Evolutionary conservation across 192 early-diverging fungal species (phyloP).

Genomic region (Backusella tuberculispora): DNA sequence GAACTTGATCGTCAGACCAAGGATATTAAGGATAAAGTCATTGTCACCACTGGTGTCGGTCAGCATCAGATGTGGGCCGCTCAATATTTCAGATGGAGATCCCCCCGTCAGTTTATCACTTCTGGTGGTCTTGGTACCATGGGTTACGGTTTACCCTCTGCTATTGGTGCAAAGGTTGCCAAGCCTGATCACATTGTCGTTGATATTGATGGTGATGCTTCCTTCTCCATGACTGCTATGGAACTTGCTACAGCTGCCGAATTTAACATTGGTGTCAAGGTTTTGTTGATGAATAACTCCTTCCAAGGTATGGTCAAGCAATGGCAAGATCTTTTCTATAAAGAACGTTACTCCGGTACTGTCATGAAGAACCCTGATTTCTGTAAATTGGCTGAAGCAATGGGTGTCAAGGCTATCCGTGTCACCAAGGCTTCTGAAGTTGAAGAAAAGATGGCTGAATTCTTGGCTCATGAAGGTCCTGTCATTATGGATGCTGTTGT

Average conservation of each 20-base stretch:
- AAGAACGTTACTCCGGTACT: slow-evolving; percentile 93
- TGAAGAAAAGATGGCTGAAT: slow-evolving; percentile 84
- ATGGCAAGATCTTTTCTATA: slow-evolving; percentile 96
- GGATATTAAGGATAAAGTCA: slow-evolving; percentile 87
- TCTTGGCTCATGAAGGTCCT: slow-evolving; percentile 80
- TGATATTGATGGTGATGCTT: no score
- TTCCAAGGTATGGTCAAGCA: no score
- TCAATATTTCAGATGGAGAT: slow-evolving; percentile 91
- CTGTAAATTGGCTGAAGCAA: slow-evolving; percentile 93
- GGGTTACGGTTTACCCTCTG: no score
- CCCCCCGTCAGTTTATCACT: slow-evolving; percentile 87
- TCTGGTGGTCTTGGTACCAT: no score
- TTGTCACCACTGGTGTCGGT: slow-evolving; percentile 97
- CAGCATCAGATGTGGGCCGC: slow-evolving; percentile 99
- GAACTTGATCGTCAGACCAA: slow-evolving; percentile 86
- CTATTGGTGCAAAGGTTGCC: no score
- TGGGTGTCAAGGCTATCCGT: slow-evolving; percentile 89
- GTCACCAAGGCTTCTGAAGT: slow-evolving; percentile 84
- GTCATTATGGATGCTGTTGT: no score
- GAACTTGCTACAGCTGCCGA: no score
- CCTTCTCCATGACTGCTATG: no score
- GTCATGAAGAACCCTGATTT: slow-evolving; percentile 97
- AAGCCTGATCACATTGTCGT: no score
- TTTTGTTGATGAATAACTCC: no score
- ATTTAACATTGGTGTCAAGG: no score